Evolutionary conservation across 2,329 filamentous ascomycete genomes (phyloP), one percentile per base, ranked within the genome.

Genomic region (Penicillium sp.): DNA sequence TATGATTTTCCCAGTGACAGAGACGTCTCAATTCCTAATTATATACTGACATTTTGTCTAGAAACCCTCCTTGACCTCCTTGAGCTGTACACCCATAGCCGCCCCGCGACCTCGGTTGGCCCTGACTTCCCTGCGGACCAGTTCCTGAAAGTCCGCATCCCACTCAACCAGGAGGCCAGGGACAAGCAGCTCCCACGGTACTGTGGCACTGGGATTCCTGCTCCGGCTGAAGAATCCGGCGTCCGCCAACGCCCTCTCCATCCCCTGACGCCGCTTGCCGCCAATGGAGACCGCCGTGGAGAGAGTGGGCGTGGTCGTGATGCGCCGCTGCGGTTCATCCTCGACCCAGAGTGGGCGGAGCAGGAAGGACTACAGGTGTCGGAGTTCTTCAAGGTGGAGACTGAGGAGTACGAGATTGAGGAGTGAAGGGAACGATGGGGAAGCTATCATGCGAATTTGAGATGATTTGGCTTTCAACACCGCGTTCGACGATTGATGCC

Each of bases 11-110:
- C 19, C 35, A 80, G 93, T 28, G 51, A 42, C 22, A 38, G 5
- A 26, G 37, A 38, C 7, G 24, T 38, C 2, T 40, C 30, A 33
- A n/a, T n/a, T n/a, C n/a, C n/a, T n/a, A 33, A 12, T 33, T 19
- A 24, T 22, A 33, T n/a, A 4, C 50, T 65, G 35, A 68, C 47
- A 24, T 35, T 49, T 10, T 8, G 37, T 53, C 22, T 47, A 80
- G 94, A 98, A 83, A 94, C 92, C 0, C 86, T 97, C 70, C 87
- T 97, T 42, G 95, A 98, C 73, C 84, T 97, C 0, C 85, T 98
- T 28, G 94, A 99, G 72, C 85, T 98, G 2, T 98, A 97, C 77
- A 95, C 92, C 0, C 91, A 96, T 72, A 90, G 96, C 73, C 87
- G 88, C 58, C 86, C 87, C 67, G 83, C 85, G 56, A 97, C 93